A percentile compares a stretch with the other conserved stretches of the same genome.
These are phyloP conservation scores for Santalum album DNA, from an alignment of 164 flowering plant species.

Conservation along the genomic window DNA sequence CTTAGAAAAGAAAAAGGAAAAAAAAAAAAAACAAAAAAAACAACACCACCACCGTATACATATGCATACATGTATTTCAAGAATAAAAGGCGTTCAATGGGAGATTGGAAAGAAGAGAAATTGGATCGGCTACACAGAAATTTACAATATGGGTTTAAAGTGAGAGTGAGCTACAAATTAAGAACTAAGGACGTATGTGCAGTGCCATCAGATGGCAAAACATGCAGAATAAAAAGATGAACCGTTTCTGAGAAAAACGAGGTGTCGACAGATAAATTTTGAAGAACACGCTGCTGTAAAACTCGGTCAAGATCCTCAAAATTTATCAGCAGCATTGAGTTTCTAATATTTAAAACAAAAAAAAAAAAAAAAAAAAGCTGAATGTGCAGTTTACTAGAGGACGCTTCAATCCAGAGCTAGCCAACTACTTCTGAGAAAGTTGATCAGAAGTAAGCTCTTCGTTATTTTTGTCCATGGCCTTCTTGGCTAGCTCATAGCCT, in stretches of 20 bases:
- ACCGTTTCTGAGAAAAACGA: conserved; percentile 1
- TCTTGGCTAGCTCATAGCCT: conserved; percentile 89
- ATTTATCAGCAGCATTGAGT: conserved; percentile 15
- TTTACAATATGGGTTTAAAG: too few relatives aligned
- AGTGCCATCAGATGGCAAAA: not conserved
- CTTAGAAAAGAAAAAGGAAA: too few relatives aligned
- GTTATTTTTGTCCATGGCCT: conserved; percentile 61
- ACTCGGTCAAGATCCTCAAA: conserved; percentile 11
- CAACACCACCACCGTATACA: too few relatives aligned
- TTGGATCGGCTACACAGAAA: too few relatives aligned
- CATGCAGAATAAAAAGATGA: conserved; percentile 5
- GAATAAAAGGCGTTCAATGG: too few relatives aligned
- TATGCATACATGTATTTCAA: too few relatives aligned
- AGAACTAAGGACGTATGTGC: not conserved
- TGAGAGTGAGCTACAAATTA: too few relatives aligned
- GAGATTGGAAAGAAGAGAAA: too few relatives aligned
- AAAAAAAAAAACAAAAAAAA: too few relatives aligned
- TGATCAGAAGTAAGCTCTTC: conserved; percentile 34
- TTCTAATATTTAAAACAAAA: not conserved
- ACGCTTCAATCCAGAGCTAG: conserved; percentile 21
- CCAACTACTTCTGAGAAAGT: conserved; percentile 31
- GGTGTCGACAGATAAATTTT: conserved; percentile 30
- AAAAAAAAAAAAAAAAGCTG: not conserved
- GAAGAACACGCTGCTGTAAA: conserved; percentile 11
- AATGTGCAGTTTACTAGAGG: not conserved